phyloP scores from a whole-genome alignment of 1,284 basidiomycete genomes.

The Sporisorium reilianum region DNA sequence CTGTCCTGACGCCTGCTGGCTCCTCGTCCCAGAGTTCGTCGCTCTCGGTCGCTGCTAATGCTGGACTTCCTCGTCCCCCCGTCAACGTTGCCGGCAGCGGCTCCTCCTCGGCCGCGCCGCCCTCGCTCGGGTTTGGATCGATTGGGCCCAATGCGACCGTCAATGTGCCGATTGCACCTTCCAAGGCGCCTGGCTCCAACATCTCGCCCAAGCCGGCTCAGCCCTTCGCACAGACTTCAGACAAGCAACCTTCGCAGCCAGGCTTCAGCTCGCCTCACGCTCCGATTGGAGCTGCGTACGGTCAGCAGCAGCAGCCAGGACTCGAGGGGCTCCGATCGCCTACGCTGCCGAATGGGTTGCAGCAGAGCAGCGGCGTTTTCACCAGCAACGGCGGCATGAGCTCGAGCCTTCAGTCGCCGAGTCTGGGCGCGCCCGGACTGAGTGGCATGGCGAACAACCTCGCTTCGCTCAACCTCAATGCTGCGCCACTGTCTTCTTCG shows the following conservation, averaged over 20 bases:
- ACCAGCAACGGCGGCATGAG: constrained; percentile 35
- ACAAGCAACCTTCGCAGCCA: constrained; percentile 29
- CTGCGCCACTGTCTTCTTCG: constrained; percentile 27
- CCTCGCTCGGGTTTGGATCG: constrained; percentile 47
- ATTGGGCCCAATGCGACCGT: constrained; percentile 30
- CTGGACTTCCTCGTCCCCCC: constrained; percentile 53
- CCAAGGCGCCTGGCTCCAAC: constrained; percentile 32
- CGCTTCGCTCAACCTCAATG: constrained; percentile 54
- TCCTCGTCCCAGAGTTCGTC: constrained; percentile 41
- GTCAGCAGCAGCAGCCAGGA: constrained; percentile 44
- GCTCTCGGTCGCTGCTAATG: constrained; percentile 44
- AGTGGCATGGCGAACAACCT: constrained; percentile 48
- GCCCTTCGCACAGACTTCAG: constrained; percentile 22
- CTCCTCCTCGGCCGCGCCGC: constrained; percentile 11
- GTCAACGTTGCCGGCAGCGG: constrained; percentile 23
- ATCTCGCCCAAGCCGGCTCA: constrained; percentile 38
- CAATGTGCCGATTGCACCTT: constrained; percentile 15
- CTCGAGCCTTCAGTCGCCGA: constrained; percentile 44
- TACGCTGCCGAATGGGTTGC: constrained; percentile 45
- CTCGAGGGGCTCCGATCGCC: constrained; percentile 53
- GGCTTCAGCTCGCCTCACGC: constrained; percentile 15
- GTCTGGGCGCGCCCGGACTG: constrained; percentile 35
- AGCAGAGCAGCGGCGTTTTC: constrained; percentile 27
- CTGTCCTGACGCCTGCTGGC: constrained; percentile 43
- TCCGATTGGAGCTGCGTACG: constrained; percentile 22